phyloP scores from a whole-genome alignment of 345 rosid genomes.

The Rhodamnia argentea region DNA sequence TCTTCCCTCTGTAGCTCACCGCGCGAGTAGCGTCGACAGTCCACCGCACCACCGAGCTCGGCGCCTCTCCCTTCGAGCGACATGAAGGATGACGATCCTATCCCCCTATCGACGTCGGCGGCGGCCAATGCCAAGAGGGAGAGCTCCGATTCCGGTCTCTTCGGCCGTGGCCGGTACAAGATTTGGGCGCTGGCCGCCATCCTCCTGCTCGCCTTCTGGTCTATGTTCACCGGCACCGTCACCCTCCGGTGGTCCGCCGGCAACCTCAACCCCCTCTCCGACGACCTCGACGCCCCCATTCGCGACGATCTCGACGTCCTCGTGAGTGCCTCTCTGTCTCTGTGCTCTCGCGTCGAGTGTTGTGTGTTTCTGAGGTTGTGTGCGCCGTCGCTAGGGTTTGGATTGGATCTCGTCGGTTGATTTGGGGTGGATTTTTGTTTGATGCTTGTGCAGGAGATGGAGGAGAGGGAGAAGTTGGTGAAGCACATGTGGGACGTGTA shows the following conservation, averaged over 20 bases:
- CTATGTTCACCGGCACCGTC: conserved; percentile 19
- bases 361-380: background rate
- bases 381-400: background rate
- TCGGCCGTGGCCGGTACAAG: conserved; percentile 17
- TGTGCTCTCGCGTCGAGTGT: background rate
- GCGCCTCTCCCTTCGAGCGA: background rate
- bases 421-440: background rate
- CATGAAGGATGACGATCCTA: conserved; percentile 3
- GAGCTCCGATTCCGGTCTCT: background rate
- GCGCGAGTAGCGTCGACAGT: background rate
- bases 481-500: conserved; percentile 19
- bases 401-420: background rate
- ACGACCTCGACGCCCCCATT: conserved; percentile 7
- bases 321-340: background rate
- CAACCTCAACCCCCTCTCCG: conserved; percentile 8
- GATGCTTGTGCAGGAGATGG: conserved; percentile 9
- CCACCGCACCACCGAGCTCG: background rate
- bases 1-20: background rate
- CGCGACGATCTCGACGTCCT: conserved; percentile 16
- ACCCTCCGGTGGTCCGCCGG: conserved; percentile 22
- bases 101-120: background rate
- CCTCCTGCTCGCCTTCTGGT: conserved; percentile 17
- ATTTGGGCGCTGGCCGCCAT: conserved; percentile 16
- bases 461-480: conserved; percentile 19
- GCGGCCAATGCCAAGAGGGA: conserved; percentile 1